Evolutionary conservation across 2,329 filamentous ascomycete species (phyloP), one percentile per base, ranked within the genome.

Genomic region (Hypoxylon sp.): DNA sequence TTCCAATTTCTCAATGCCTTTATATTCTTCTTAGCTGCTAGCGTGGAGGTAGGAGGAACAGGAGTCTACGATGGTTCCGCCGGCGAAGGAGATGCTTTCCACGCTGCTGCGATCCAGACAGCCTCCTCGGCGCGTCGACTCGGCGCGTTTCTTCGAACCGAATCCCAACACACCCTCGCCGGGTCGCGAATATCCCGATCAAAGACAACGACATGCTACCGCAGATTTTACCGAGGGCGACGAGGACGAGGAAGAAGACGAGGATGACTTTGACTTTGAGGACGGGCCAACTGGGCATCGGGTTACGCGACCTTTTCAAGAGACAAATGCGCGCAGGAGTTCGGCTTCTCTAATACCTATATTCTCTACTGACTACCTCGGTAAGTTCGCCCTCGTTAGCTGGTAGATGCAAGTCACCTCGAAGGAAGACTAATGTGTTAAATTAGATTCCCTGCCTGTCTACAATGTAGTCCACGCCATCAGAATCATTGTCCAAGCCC

Each of bases 401-500:
- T 29, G 26, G 9, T 43, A 17, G 15, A 7, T 6, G 12, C 51
- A n/a, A n/a, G n/a, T n/a, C n/a, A n/a, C n/a, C n/a, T n/a, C n/a
- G n/a, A n/a, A n/a, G n/a, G n/a, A n/a, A n/a, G n/a, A n/a, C n/a
- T n/a, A n/a, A n/a, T n/a, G n/a, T n/a, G n/a, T 13, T 9, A 11
- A 20, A 13, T 5, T 65, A 93, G 92, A 96, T 74, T 81, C 88
- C 7, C 80, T 97, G 5, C 92, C 93, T 13, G 85, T 96, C 50
- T 97, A 97, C 76, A 89, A 86, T 70, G 85, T 95, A 61, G 96
- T 92, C 19, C 93, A 97, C 72, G 85, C 90, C 21, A 92, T 97
- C 57, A 89, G 93, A 60, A 85, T 91, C 43, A 81, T 97, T 48
- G 86, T 97, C 53, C 83, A 90, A 60, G 81, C 90, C 51, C 86